Evolutionary conservation across 495 filamentous ascomycete species (phyloP), one percentile per base, ranked within the genome.

Genomic region (Cercophora scortea): DNA sequence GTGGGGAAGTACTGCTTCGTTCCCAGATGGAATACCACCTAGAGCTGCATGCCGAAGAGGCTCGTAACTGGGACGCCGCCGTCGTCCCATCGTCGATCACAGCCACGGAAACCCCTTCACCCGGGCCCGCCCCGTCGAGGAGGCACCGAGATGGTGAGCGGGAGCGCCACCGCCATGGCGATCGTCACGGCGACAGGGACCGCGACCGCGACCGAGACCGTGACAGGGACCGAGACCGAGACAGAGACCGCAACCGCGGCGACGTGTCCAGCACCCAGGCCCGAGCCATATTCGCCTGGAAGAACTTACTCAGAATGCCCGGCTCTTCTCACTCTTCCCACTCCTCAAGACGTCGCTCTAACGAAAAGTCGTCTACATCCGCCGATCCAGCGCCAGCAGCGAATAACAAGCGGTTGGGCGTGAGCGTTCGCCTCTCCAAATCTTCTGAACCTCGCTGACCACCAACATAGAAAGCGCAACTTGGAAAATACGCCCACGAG

Each of bases 401-500:
- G 10, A 45, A 13, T 39, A 56, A 65, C n/a, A 59, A 59, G 57
- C 64, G 55, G 40, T 64, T 68, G 13, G 59, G 54, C 11, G 53
- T 56, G 33, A 18, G 53, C 41, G n/a, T 12, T 19, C 45, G 32
- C 19, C 17, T 16, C 38, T 33, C 39, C 32, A 32, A 18, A 13
- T 13, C 36, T 25, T n/a, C 5, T 42, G 40, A 35, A n/a, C 17
- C 5, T 17, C 11, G 32, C 16, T 53, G 12, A 38, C 19, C 9
- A 48, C 13, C 11, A 8, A 8, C 19, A 32, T 16, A 66, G 64
- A 63, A 76, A 71, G 68, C 70, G 57, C 88, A 96, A 59, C 76
- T 98, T 36, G 93, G 93, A 0, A 88, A 85, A 11, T 82, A 93
- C 71, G 88, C 90, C 7, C 79, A 89, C 61, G 93, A 98, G 65